Evolutionary conservation across 139 green algal species (phyloP).

Genomic region (Chlamydomonas sphaeroides): DNA sequence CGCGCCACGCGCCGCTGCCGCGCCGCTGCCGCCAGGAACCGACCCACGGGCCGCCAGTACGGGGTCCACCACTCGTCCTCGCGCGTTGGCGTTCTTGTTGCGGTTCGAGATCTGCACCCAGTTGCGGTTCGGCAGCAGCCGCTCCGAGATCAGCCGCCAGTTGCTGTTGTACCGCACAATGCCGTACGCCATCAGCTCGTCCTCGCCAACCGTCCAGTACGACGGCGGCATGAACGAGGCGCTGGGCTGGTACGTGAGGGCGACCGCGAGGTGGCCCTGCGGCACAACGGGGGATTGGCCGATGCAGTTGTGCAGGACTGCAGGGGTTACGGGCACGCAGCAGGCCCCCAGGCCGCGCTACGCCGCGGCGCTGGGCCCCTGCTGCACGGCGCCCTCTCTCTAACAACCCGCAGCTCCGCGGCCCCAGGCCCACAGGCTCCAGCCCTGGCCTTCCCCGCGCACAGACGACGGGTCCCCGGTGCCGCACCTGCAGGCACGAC

Average conservation of each 20-base stretch:
- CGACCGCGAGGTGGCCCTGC: constrained; percentile 26
- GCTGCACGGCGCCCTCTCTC: too few species aligned
- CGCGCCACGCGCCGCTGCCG: too few species aligned
- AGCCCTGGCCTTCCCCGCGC: neutral
- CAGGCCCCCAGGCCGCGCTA: too few species aligned
- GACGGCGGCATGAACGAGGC: constrained; percentile 1
- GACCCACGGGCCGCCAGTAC: neutral
- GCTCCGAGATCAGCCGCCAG: neutral
- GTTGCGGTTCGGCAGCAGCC: neutral
- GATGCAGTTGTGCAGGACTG: too few species aligned
- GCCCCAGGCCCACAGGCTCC: too few species aligned
- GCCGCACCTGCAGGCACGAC: constrained; percentile 20
- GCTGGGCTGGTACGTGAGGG: constrained; percentile 20
- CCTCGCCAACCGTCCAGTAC: constrained; percentile 46
- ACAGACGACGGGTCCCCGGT: too few species aligned
- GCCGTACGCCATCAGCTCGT: constrained; percentile 31
- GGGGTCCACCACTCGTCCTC: neutral
- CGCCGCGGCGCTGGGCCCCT: too few species aligned
- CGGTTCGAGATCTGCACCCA: constrained; percentile 8
- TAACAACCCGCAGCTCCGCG: too few species aligned
- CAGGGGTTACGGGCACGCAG: too few species aligned
- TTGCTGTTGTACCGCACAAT: constrained; percentile 5
- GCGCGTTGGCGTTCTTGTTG: constrained; percentile 32
- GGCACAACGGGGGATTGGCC: too few species aligned
- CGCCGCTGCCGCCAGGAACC: too few species aligned